Conservation (phyloP, 495 filamentous ascomycete genomes). For the Halenospora varia region DNA sequence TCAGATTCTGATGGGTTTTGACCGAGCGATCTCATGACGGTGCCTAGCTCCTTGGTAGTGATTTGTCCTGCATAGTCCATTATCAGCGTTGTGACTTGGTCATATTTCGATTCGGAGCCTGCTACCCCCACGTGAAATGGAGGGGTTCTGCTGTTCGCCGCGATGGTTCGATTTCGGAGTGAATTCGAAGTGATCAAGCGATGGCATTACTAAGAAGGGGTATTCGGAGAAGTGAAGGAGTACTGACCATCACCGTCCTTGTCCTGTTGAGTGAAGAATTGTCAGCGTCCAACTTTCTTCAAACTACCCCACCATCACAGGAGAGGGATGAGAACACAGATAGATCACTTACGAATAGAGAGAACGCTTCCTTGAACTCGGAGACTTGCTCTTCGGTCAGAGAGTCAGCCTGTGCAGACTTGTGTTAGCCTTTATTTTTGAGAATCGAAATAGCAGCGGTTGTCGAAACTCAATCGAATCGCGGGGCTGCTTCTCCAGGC, state of each 20-base stretch:
- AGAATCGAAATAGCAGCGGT: too few species aligned
- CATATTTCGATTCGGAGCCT: slow-evolving; percentile 2
- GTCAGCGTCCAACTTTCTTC: slow-evolving; percentile 10
- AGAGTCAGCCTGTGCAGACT: slow-evolving; percentile 66
- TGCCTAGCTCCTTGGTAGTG: slow-evolving; percentile 98
- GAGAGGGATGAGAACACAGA: slow-evolving; percentile 24
- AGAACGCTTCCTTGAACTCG: slow-evolving; percentile 99
- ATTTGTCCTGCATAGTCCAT: slow-evolving; percentile 76
- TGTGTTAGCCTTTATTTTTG: slow-evolving; percentile 16
- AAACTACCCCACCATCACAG: background rate
- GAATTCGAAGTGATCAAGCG: too few species aligned
- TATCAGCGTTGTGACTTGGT: background rate
- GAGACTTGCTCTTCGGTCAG: slow-evolving; percentile 99
- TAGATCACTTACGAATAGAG: slow-evolving; percentile 98
- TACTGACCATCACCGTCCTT: slow-evolving; percentile 99
- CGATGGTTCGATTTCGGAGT: too few species aligned
- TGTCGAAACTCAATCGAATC: slow-evolving; percentile 24
- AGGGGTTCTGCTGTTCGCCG: background rate
- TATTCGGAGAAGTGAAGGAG: too few species aligned
- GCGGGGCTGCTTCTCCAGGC: background rate
- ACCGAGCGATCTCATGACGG: slow-evolving; percentile 98
- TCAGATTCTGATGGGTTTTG: slow-evolving; percentile 99
- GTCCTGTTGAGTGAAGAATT: slow-evolving; percentile 57
- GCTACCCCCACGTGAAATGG: background rate
- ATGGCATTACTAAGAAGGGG: too few species aligned